Conservation (phyloP, 2,329 filamentous ascomycete species). For the Ascochyta viciae-villosae region DNA sequence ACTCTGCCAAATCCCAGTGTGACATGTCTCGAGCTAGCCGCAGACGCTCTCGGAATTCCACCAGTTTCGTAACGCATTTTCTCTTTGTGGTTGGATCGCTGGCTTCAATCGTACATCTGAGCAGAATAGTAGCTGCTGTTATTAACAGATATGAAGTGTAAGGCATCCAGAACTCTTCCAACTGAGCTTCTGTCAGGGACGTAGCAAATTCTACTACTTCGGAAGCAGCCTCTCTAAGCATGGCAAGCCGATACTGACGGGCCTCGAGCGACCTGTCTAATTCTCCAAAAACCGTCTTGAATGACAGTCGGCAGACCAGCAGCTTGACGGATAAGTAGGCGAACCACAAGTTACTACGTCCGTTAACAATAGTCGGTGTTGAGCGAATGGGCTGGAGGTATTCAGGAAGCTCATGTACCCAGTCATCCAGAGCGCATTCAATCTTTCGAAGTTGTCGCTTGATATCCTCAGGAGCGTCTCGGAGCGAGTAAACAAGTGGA, state of each 20-base stretch:
- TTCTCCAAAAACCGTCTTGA: constrained; percentile 17
- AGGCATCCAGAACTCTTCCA: constrained; percentile 32
- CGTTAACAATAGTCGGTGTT: constrained; percentile 4
- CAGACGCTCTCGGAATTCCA: constrained; percentile 17
- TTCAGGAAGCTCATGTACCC: constrained; percentile 18
- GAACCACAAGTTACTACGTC: constrained; percentile 28
- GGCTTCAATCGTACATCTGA: constrained; percentile 25
- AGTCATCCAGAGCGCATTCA: constrained; percentile 23
- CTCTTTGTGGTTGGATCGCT: constrained; percentile 15
- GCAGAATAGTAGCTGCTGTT: constrained; percentile 25
- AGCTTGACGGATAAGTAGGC: constrained; percentile 25
- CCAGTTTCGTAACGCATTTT: constrained; percentile 12
- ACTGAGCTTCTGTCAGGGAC: constrained; percentile 15
- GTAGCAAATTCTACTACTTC: constrained; percentile 15
- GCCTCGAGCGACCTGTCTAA: constrained; percentile 2
- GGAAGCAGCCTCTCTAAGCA: constrained; percentile 20
- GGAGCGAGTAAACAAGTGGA: constrained; percentile 25
- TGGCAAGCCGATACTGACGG: constrained; percentile 19
- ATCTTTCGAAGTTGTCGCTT: constrained; percentile 17
- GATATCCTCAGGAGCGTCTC: constrained; percentile 7
- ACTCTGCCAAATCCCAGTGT: constrained; percentile 29
- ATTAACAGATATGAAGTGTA: constrained; percentile 30
- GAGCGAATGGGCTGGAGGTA: neutral
- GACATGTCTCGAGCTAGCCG: constrained; percentile 12
- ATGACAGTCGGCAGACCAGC: constrained; percentile 20